Percentiles rank a stretch among this genome's conserved stretches.
Evolutionary conservation across 2,329 filamentous ascomycete species (phyloP).

Genomic region (Aureobasidium sp.): DNA sequence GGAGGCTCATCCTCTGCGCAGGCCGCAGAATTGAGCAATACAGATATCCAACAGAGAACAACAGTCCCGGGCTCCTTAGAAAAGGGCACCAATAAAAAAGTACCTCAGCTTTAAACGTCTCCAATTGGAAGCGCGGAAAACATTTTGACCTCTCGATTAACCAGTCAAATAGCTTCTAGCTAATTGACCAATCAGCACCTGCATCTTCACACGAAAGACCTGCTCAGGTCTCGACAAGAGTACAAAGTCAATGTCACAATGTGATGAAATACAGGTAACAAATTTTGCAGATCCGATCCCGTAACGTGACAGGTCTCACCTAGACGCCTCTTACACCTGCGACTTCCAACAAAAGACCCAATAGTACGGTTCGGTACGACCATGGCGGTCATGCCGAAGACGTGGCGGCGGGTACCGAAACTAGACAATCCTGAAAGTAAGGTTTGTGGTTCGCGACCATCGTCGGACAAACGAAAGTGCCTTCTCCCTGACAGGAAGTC

Average conservation of each 20-base stretch:
- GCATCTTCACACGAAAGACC: neutral
- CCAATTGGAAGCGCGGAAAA: neutral
- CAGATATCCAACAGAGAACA: neutral
- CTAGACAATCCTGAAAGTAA: neutral
- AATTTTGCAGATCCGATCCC: neutral
- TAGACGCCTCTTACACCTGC: neutral
- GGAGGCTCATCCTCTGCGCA: conserved; percentile 11
- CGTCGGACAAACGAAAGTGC: neutral
- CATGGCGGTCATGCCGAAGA: neutral
- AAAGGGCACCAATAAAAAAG: neutral
- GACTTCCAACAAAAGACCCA: neutral
- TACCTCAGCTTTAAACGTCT: neutral
- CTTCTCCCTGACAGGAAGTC: neutral
- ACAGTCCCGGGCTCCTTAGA: neutral
- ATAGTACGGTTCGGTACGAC: neutral
- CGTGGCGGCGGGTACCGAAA: neutral
- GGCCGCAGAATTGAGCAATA: neutral
- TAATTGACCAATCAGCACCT: neutral
- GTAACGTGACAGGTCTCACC: neutral
- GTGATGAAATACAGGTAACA: neutral
- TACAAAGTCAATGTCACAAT: neutral
- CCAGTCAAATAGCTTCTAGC: neutral
- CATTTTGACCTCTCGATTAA: neutral
- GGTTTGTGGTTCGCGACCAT: neutral
- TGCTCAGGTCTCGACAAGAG: neutral